Base-by-base conservation (phyloP, 176 grass and related monocot species). In the Thalia dealbata region DNA sequence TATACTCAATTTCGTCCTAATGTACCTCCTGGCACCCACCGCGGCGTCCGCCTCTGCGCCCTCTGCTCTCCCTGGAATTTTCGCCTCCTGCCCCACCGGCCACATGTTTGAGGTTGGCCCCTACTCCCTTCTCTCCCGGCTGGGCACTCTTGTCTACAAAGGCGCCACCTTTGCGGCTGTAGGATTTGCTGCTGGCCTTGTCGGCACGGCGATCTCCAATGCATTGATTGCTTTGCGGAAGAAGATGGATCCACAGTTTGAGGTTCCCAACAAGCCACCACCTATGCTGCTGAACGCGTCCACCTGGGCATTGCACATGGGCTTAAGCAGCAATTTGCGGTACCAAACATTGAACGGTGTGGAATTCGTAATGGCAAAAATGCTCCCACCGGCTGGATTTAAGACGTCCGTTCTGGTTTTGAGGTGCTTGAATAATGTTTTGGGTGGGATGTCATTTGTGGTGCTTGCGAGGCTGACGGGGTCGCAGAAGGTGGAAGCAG, bases 401-500 rank as follows among this genome's bases (percentile, higher is more conserved):
- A 73, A 73, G 71, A 8, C 71, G 46, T 58, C 71, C 6, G 71
- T 73, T 26, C 7, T 73, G 52, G 71, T 58, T 30, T 55, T 73
- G 71, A 73, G 71, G 71, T 35, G 71, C 50, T 73, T 73, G 29
- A 73, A 73, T 46, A 73, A 73, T 73, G 71, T 73, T 10, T 32
- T 73, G 50, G 71, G 71, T 58, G 71, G 71, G 28, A 73, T 73
- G 71, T 41, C 71, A n/a, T 73, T 73, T 55, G 71, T 73, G 26
- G 1, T 58, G 28, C 71, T 73, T 6, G 71, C 71, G 9, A 22
- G 71, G 26, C 27, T 73, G 27, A 73, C 71, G 0, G 71, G 71
- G 29, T 55, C 71, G 6, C 71, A 73, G 28, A 73, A 73, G 50
- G 28, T 73, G 16, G 51, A 73, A 26, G 51, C 1, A 15, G 71